Evolutionary conservation across 768 basidiomycete species (phyloP), one percentile per base, ranked within the genome.

Genomic region (Kwoniella pini): DNA sequence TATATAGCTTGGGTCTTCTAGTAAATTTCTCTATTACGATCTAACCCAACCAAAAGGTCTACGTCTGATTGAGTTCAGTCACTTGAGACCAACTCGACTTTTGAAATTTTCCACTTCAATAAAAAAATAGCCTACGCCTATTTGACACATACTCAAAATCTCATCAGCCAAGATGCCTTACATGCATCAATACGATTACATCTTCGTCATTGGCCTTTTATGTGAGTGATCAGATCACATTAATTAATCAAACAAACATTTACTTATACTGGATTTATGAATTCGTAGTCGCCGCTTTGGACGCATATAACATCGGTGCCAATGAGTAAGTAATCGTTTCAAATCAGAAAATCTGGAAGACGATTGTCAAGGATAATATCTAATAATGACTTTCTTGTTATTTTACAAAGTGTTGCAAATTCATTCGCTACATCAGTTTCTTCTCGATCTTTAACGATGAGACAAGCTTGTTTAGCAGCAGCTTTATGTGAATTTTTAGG

Each of bases 351-450:
- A n/a, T n/a, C n/a, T n/a, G n/a, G n/a, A n/a, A n/a, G n/a, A n/a
- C n/a, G n/a, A n/a, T n/a, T n/a, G n/a, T 39, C 38, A 39, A 12
- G n/a, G 3, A 12, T n/a, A 9, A 4, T 31, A 22, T 26, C 11
- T 2, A n/a, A n/a, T n/a, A n/a, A n/a, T n/a, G n/a, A n/a, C n/a
- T n/a, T n/a, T n/a, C 27, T 17, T 5, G 15, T 4, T 11, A 19
- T 7, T 9, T 22, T 31, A 31, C 19, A 52, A 17, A 36, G 74
- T 56, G 73, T 78, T 36, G 71, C 74, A 60, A 78, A 79, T 75
- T 67, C 77, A 3, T 80, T 76, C 62, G 79, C 80, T 0, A 81
- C 79, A 5, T 78, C 77, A 7, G 76, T 80, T n/a, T 68, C 79
- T 0, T 80, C 79, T 17, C 75, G 75, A 54, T 80, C 79, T 21